A percentile compares a stretch with the other conserved stretches of the same genome.
These are phyloP conservation scores for Hyaloperonospora brassicae DNA, from an alignment of 352 stramenopile genomes.

Conservation along the genomic window DNA sequence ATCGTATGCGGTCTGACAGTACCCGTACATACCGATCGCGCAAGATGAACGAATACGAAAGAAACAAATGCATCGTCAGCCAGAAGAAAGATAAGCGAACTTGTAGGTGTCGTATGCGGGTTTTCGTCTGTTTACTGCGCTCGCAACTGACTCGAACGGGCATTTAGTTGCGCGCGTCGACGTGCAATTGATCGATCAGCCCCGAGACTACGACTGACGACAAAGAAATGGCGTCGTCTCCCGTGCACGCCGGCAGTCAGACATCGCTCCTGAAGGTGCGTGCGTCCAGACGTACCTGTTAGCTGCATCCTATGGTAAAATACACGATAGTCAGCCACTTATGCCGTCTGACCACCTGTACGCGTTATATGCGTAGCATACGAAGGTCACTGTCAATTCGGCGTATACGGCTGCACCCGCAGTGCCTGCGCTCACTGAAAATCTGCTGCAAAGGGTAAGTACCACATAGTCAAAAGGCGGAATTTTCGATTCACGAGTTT, in stretches of 20 bases:
- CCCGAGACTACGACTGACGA: not conserved
- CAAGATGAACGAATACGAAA: too few species aligned
- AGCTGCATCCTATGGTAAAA: not conserved
- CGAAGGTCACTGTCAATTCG: slow-evolving; percentile 46
- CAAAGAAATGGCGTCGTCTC: slow-evolving; percentile 27
- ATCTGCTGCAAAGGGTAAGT: slow-evolving; percentile 46
- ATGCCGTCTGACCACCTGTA: not conserved
- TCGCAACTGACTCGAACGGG: too few species aligned
- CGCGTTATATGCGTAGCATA: slow-evolving; percentile 27
- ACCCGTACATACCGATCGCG: too few species aligned
- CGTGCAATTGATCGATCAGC: not conserved
- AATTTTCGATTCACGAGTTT: not conserved
- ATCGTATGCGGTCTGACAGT: too few species aligned
- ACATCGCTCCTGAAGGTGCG: slow-evolving; percentile 28
- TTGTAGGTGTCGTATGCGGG: too few species aligned
- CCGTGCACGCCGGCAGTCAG: slow-evolving; percentile 24
- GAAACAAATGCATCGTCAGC: too few species aligned
- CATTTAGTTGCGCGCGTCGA: too few species aligned
- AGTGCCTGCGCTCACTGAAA: slow-evolving; percentile 42
- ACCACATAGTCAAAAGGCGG: too few species aligned
- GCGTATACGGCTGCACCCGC: slow-evolving; percentile 35
- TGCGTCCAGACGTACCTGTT: not conserved
- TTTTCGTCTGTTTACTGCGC: too few species aligned
- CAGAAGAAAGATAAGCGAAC: too few species aligned
- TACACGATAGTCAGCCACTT: not conserved